Percentiles rank a stretch among this genome's conserved stretches.
Conservation (phyloP, 176 grass and related monocot genomes). For the Cymbopogon citratus region DNA sequence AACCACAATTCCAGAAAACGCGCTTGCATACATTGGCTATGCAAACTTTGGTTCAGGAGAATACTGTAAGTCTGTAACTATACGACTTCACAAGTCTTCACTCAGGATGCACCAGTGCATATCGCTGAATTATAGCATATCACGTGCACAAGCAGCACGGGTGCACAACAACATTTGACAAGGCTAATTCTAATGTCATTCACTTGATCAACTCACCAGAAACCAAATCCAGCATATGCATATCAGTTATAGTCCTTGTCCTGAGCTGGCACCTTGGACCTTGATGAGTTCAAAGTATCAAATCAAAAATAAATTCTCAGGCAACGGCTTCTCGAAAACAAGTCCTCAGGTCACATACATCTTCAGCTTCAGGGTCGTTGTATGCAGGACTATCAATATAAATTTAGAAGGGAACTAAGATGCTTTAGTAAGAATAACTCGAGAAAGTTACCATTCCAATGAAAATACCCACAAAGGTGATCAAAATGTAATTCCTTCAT, state of each 20-base stretch:
- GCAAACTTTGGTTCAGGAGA: background rate
- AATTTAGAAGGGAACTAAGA: background rate
- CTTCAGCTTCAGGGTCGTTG: background rate
- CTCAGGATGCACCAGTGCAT: background rate
- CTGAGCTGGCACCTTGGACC: background rate
- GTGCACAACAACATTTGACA: background rate
- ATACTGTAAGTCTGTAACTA: background rate
- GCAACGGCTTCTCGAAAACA: background rate
- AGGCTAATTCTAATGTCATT: background rate
- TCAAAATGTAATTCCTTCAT: background rate
- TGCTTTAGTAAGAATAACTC: background rate
- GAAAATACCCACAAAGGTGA: background rate
- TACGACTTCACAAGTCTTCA: background rate
- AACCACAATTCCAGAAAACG: background rate
- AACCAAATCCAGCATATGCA: background rate
- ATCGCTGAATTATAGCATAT: background rate
- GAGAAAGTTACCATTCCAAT: background rate
- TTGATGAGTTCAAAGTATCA: background rate
- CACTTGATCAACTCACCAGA: background rate
- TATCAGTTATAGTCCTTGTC: background rate
- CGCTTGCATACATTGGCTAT: background rate
- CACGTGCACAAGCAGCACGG: background rate
- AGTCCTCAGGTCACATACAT: background rate
- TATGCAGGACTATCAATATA: background rate
- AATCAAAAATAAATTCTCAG: background rate